Evolutionary conservation across 169 alveolate species (phyloP), one percentile per base, ranked within the genome.

Genomic region (Sarcocystis neurona): DNA sequence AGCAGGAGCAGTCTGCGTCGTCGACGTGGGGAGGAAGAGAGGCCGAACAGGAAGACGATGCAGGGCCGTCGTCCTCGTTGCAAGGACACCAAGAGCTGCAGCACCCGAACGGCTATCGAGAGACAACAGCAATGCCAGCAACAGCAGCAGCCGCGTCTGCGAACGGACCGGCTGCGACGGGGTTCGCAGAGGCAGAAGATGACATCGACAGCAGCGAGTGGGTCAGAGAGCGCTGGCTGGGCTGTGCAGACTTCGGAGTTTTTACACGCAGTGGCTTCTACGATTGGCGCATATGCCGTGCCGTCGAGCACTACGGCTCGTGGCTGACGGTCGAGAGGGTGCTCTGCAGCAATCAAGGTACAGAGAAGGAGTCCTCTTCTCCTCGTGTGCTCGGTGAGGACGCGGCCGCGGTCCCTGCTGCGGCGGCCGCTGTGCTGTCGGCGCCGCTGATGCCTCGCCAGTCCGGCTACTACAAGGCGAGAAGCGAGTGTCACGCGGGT

Each of bases 181-280:
- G 68, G 15, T 63, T 63, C 15, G 79, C 72, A 27, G 41, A 44
- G 5, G 44, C 79, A 50, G 68, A 72, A 50, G 75, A 72, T 34
- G 74, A 50, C 87, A 46, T 50, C 87, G 53, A 44, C 75, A 43
- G 75, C 60, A 56, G 46, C 58, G 72, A 46, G n/a, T n/a, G 79
- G 47, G 56, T 92, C 66, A 90, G 88, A 93, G 90, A 87, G 79
- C 63, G 87, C 89, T 90, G 93, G 93, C 82, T 53, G 66, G 93
- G 93, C 47, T 58, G 79, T 20, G 85, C 72, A 27, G 84, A 93
- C 87, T 91, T 97, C 30, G 98, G 98, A 8, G 92, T 79, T 75
- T 94, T 96, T 87, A 90, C 93, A 60, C 94, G 96, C 91, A 96
- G 98, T 80, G 99, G 99, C 8, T 97, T 96, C 90, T 97, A 95